Evolutionary conservation across 352 stramenopile genomes (phyloP).

Genomic region (Halophytophthora batemanensis): DNA sequence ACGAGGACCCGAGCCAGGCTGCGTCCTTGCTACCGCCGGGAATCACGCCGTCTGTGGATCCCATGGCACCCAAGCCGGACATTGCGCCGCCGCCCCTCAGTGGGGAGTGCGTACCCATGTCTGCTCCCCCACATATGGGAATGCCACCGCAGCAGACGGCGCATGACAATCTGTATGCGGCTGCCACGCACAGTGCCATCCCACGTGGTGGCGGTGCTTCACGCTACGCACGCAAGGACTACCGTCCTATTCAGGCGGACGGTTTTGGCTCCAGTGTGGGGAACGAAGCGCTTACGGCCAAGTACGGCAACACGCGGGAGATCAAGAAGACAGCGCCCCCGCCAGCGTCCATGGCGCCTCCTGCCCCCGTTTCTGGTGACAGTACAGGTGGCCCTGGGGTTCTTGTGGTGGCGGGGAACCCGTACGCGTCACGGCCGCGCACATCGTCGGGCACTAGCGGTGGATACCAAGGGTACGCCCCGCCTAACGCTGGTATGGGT

Average conservation of each 20-base stretch:
- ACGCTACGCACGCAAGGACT: conserved; percentile 63
- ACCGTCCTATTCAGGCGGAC: conserved; percentile 84
- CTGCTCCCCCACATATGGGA: conserved; percentile 18
- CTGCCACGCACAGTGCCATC: conserved; percentile 80
- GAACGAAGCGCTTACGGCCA: conserved; percentile 85
- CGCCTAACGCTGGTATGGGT: conserved; percentile 32
- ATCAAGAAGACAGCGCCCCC: conserved; percentile 78
- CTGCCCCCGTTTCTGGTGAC: conserved; percentile 7
- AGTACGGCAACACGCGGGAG: conserved; percentile 85
- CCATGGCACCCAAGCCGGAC: conserved; percentile 52
- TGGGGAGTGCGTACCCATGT: conserved; percentile 44
- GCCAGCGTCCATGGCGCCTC: conserved; percentile 30
- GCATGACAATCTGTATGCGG: conserved; percentile 70
- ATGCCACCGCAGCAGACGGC: conserved; percentile 26
- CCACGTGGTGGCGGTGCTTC: conserved; percentile 42
- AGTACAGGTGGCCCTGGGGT: conserved; percentile 8
- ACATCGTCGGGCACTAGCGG: conserved; percentile 15
- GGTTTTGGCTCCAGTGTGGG: conserved; percentile 88
- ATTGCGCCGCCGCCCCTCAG: conserved; percentile 64
- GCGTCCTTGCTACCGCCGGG: conserved; percentile 61
- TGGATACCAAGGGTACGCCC: conserved; percentile 35
- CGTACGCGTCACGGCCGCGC: conserved; percentile 41
- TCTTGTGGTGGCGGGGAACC: conserved; percentile 38
- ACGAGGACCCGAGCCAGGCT: conserved; percentile 71
- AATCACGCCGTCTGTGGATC: conserved; percentile 73